Evolutionary conservation across 306 rosid genomes (phyloP).

Genomic region (Hippophae tibetana): DNA sequence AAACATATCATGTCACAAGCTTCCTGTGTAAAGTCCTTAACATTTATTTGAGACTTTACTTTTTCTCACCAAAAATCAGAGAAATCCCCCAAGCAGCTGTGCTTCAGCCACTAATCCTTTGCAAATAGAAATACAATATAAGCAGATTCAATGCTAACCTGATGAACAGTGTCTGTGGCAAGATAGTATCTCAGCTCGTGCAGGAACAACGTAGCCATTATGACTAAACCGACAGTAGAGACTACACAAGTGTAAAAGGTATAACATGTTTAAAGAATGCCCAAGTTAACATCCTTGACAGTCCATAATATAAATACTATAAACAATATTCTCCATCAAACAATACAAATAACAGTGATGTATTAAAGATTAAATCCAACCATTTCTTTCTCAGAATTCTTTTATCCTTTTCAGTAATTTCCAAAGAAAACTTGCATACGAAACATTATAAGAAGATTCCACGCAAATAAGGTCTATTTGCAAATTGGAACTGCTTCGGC

Average conservation of each 20-base stretch:
- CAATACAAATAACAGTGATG: too few species aligned
- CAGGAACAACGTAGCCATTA: slow-evolving; percentile 73
- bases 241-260: slow-evolving; percentile 32
- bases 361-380: too few species aligned
- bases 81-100: background rate
- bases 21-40: too few species aligned
- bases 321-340: too few species aligned
- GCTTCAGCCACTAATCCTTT: background rate
- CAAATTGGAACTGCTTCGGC: too few species aligned
- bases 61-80: background rate
- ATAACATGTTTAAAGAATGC: background rate
- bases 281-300: background rate
- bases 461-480: too few species aligned
- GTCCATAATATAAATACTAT: background rate
- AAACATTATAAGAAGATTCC: too few species aligned
- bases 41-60: background rate
- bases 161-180: slow-evolving; percentile 67
- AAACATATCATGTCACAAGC: background rate
- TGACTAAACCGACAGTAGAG: slow-evolving; percentile 57
- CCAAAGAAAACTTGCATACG: too few species aligned
- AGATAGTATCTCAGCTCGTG: slow-evolving; percentile 93
- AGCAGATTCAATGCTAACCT: slow-evolving; percentile 37
- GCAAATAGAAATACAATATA: background rate
- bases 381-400: too few species aligned
- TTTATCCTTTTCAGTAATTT: too few species aligned